A percentile compares a stretch with the other conserved stretches of the same genome.
These are phyloP conservation scores for Vigna angularis DNA, from an alignment of 306 rosid genomes.

Conservation along the genomic window DNA sequence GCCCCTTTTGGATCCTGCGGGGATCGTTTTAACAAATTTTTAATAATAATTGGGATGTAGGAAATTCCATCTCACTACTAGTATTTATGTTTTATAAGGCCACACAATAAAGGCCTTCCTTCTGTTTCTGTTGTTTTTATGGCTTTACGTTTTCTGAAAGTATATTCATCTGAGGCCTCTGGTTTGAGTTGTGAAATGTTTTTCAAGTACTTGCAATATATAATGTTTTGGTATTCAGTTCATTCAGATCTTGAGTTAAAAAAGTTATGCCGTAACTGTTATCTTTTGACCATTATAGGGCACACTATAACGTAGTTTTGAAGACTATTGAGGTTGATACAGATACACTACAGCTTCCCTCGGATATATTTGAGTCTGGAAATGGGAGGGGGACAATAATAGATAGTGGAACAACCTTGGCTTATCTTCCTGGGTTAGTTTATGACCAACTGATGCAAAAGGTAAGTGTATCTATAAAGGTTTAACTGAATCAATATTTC, in stretches of 20 bases:
- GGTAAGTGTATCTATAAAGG: constrained; percentile 52
- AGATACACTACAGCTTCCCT: constrained; percentile 73
- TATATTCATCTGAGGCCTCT: constrained; percentile 10
- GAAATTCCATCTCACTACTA: constrained; percentile 11
- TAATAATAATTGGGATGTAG: not conserved
- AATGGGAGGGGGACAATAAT: constrained; percentile 72
- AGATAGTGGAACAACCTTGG: constrained; percentile 98
- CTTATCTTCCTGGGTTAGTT: constrained; percentile 71
- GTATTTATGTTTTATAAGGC: constrained; percentile 4
- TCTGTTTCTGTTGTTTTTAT: not conserved
- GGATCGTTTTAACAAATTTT: constrained; percentile 6
- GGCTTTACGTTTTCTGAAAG: constrained; percentile 22
- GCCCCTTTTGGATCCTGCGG: constrained; percentile 11
- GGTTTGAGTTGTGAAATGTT: constrained; percentile 33
- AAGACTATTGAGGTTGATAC: constrained; percentile 79
- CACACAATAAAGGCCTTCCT: not conserved
- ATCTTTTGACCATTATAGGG: constrained; percentile 58
- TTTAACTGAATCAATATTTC: constrained; percentile 37
- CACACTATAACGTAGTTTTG: constrained; percentile 89
- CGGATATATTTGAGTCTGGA: constrained; percentile 75
- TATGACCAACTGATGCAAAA: constrained; percentile 59
- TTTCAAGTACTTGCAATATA: constrained; percentile 20
- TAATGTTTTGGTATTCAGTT: constrained; percentile 40
- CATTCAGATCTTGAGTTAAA: constrained; percentile 48
- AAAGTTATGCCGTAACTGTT: constrained; percentile 52